Conservation (phyloP, 2,329 filamentous ascomycete genomes). For the Huntiella savannae region DNA sequence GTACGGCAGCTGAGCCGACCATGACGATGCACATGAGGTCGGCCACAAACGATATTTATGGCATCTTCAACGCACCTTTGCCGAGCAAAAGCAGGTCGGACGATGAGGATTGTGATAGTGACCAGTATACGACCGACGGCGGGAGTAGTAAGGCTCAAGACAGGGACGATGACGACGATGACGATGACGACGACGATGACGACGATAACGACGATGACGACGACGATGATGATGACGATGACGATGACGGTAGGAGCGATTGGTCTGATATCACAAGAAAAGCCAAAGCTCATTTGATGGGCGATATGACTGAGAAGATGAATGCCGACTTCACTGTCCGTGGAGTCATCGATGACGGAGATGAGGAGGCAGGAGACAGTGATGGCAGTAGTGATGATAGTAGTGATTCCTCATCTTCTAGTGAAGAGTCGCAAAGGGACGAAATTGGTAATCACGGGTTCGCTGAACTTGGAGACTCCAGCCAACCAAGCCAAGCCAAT, state of each 20-base stretch:
- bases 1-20: constrained; percentile 48
- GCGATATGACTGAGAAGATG: constrained; percentile 20
- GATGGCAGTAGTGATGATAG: constrained; percentile 1
- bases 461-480: constrained; percentile 23
- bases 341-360: constrained; percentile 16
- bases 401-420: background rate
- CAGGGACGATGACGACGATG: constrained; percentile 27
- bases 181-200: constrained; percentile 64
- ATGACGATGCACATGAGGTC: constrained; percentile 95
- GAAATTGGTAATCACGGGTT: constrained; percentile 11
- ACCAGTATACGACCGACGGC: constrained; percentile 18
- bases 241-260: constrained; percentile 44
- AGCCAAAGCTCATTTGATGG: constrained; percentile 31
- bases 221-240: constrained; percentile 29
- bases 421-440: constrained; percentile 3
- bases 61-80: constrained; percentile 82
- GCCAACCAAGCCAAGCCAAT: constrained; percentile 17
- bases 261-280: constrained; percentile 68
- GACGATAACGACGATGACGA: constrained; percentile 53
- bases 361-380: constrained; percentile 18
- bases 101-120: constrained; percentile 2
- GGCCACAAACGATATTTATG: constrained; percentile 93
- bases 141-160: constrained; percentile 19
- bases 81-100: constrained; percentile 15
- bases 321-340: constrained; percentile 29